A percentile compares a stretch with the other conserved stretches of the same genome.
These are phyloP conservation scores for Chaetoceros muelleri DNA, from an alignment of 108 stramenopile species.

Conservation along the genomic window DNA sequence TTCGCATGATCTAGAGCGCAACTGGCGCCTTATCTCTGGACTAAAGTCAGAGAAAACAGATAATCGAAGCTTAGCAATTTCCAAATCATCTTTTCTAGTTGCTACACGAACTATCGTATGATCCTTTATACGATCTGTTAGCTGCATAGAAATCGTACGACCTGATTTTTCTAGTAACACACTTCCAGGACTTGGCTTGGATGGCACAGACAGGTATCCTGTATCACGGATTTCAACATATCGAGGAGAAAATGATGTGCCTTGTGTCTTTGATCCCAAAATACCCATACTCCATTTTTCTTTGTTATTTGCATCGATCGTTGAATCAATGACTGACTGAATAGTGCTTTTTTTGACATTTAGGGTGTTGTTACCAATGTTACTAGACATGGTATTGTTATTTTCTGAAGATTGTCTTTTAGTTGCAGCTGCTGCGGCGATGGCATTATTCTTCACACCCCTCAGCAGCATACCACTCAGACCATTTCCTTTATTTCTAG, in stretches of 20 bases:
- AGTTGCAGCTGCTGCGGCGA: slow-evolving; percentile 3
- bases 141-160: background rate
- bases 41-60: slow-evolving; percentile 68
- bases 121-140: background rate
- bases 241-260: background rate
- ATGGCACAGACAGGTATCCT: background rate
- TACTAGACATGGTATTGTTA: slow-evolving; percentile 2
- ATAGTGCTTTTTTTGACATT: background rate
- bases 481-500: slow-evolving; percentile 1
- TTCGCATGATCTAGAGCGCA: slow-evolving; percentile 48
- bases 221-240: slow-evolving; percentile 13
- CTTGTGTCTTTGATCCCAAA: background rate
- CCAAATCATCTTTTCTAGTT: slow-evolving; percentile 40
- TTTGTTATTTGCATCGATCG: background rate
- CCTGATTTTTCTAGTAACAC: background rate
- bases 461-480: slow-evolving; percentile 10
- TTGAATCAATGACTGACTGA: background rate
- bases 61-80: slow-evolving; percentile 70
- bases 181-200: slow-evolving; percentile 9
- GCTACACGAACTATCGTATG: slow-evolving; percentile 26
- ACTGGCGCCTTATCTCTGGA: slow-evolving; percentile 35
- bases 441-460: slow-evolving; percentile 7
- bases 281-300: background rate
- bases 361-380: slow-evolving; percentile 1
- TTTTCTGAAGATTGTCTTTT: background rate